A percentile compares a stretch with the other conserved stretches of the same genome.
phyloP scores from a whole-genome alignment of 352 stramenopile species.

The Aphanomyces cochlioides region DNA sequence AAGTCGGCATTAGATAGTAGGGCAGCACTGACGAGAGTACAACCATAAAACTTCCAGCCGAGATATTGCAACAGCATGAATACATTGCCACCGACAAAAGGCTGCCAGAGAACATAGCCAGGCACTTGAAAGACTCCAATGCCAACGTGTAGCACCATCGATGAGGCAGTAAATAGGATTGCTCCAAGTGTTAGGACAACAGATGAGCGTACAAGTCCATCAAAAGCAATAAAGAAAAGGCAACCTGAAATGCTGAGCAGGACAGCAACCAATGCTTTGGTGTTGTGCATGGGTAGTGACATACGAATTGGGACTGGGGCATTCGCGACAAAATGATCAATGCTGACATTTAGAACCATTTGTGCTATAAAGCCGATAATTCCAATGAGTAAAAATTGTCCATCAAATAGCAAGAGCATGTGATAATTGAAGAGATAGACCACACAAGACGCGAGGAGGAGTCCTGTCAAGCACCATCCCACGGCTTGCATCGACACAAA shows the following conservation, averaged over 20 bases:
- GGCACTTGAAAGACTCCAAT: conserved; percentile 49
- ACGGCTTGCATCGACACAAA: conserved; percentile 67
- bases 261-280: conserved; percentile 50
- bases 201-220: conserved; percentile 41
- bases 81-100: conserved; percentile 48
- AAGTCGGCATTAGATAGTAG: conserved; percentile 26
- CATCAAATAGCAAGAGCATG: conserved; percentile 42
- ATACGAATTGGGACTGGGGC: background rate
- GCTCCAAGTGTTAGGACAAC: conserved; percentile 40
- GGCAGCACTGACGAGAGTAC: conserved; percentile 35
- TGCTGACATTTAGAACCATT: conserved; percentile 55
- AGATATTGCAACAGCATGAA: conserved; percentile 62
- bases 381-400: conserved; percentile 53
- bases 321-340: conserved; percentile 33
- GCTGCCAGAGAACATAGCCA: conserved; percentile 50
- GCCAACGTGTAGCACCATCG: conserved; percentile 49
- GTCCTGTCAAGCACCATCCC: conserved; percentile 50
- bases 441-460: conserved; percentile 42
- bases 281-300: conserved; percentile 26
- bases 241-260: conserved; percentile 43
- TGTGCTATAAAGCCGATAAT: conserved; percentile 51
- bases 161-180: conserved; percentile 43
- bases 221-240: conserved; percentile 46
- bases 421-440: conserved; percentile 46
- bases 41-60: conserved; percentile 55